These are phyloP conservation scores for Leishmania arabica DNA, from an alignment of 208 protist species.

Conservation along the genomic window DNA sequence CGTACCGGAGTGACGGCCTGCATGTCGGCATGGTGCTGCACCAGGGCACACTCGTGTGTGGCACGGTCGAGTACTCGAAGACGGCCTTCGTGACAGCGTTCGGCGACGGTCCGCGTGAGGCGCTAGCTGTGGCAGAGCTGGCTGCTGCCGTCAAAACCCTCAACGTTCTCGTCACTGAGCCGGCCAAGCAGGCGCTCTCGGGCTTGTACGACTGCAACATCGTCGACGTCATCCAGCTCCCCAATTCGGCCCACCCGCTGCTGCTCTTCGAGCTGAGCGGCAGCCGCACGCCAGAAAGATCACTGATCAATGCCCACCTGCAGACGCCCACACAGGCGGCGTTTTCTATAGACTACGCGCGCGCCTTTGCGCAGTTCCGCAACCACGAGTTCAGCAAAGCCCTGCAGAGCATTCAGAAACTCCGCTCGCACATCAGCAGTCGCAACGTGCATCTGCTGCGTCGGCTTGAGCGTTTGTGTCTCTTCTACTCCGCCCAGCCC, in stretches of 20 bases:
- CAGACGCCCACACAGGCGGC: slow-evolving; percentile 11
- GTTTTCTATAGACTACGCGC: slow-evolving; percentile 73
- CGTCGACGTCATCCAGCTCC: slow-evolving; percentile 74
- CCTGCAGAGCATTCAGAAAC: slow-evolving; percentile 38
- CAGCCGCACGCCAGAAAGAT: slow-evolving; percentile 5
- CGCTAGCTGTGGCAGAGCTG: slow-evolving; percentile 59
- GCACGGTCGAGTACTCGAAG: slow-evolving; percentile 74
- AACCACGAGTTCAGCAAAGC: slow-evolving; percentile 71
- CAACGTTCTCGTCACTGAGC: slow-evolving; percentile 69
- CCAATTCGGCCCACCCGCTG: slow-evolving; percentile 48
- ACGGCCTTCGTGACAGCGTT: slow-evolving; percentile 85
- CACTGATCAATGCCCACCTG: slow-evolving; percentile 13
- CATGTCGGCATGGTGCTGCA: slow-evolving; percentile 80
- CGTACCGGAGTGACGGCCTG: slow-evolving; percentile 59
- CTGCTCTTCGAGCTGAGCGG: slow-evolving; percentile 78
- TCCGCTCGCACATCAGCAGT: slow-evolving; percentile 21
- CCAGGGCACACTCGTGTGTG: slow-evolving; percentile 80
- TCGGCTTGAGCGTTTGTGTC: slow-evolving; percentile 68
- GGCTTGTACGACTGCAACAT: slow-evolving; percentile 78
- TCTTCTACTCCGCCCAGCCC: slow-evolving; percentile 47
- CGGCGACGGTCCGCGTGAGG: slow-evolving; percentile 65
- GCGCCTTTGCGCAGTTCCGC: slow-evolving; percentile 75
- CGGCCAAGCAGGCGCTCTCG: slow-evolving; percentile 76
- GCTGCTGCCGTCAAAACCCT: slow-evolving; percentile 55
- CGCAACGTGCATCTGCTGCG: slow-evolving; percentile 37